Evolutionary conservation across 2,329 filamentous ascomycete species (phyloP), one percentile per base, ranked within the genome.

Genomic region (Colletotrichum eleusines): DNA sequence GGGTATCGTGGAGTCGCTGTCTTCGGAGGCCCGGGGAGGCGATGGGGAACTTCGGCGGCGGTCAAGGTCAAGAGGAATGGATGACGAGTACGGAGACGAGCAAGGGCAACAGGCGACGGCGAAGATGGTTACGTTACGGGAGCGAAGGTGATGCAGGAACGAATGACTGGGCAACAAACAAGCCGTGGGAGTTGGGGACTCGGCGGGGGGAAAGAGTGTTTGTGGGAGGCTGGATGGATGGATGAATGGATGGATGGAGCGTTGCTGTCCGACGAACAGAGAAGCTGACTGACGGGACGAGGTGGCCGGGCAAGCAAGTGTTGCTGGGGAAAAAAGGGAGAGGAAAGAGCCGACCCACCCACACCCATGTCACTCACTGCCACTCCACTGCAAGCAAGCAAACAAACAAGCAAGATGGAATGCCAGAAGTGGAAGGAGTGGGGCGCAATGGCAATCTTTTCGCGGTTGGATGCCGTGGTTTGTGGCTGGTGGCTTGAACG

Each of bases 311-410:
- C 71, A 63, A 59, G 69, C 38, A 46, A 66, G 64, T 66, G 75
- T 77, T 76, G 75, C 75, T 46, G 71, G 74, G 75, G 75, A 75
- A 73, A 76, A 77, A 76, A 60, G 66, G 31, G 31, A 7, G 50
- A 74, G 71, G 64, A 65, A 72, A 63, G 61, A 63, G 44, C 38
- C 58, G 61, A 66, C 66, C 20, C 14, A 8, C 3, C 35, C 35
- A 12, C 16, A 16, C 53, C 51, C 6, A 20, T 51, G 33, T 23
- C 31, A 35, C 63, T 50, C n/a, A n/a, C n/a, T n/a, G 16, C 40
- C 5, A 6, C 38, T 42, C 16, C 40, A 20, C 40, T 42, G 40
- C 40, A 20, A 33, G 38, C n/a, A n/a, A n/a, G n/a, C n/a, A n/a
- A n/a, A n/a, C n/a, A n/a, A n/a, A n/a, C n/a, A n/a, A 9, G 33